Conservation (phyloP, 2,329 filamentous ascomycete genomes). For the Ambrosiella xylebori region DNA sequence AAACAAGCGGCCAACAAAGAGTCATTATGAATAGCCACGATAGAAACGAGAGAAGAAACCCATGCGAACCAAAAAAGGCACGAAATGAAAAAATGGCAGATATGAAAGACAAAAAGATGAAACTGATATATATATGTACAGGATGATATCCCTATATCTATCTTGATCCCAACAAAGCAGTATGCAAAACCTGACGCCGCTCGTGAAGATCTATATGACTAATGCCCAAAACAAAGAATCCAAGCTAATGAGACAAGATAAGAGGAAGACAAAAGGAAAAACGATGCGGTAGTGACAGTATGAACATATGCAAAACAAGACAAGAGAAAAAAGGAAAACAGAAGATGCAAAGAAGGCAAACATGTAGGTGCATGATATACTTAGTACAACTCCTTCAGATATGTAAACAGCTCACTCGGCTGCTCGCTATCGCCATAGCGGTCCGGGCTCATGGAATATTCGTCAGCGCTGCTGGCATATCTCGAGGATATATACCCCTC, state of each 20-base stretch:
- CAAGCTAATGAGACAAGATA: background rate
- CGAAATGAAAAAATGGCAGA: background rate
- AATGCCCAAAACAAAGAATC: background rate
- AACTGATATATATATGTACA: background rate
- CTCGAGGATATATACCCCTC: slow-evolving; percentile 23
- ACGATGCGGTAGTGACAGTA: background rate
- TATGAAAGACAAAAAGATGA: background rate
- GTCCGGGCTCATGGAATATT: slow-evolving; percentile 4
- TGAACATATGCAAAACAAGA: background rate
- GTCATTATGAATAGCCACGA: too few species aligned
- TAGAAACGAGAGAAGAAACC: background rate
- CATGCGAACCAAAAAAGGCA: background rate
- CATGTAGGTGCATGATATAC: background rate
- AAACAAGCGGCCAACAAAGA: too few species aligned
- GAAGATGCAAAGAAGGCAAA: background rate
- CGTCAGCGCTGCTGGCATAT: slow-evolving; percentile 4
- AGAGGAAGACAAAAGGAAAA: background rate
- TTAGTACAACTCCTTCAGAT: slow-evolving; percentile 8
- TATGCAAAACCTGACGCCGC: slow-evolving; percentile 1
- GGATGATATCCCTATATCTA: background rate
- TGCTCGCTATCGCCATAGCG: background rate
- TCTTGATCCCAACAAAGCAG: background rate
- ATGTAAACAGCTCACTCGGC: slow-evolving; percentile 8
- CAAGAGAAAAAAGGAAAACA: background rate
- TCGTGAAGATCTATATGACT: slow-evolving; percentile 1